Base-by-base conservation (phyloP, 2,329 filamentous ascomycete genomes). In the Cercospora sesami region DNA sequence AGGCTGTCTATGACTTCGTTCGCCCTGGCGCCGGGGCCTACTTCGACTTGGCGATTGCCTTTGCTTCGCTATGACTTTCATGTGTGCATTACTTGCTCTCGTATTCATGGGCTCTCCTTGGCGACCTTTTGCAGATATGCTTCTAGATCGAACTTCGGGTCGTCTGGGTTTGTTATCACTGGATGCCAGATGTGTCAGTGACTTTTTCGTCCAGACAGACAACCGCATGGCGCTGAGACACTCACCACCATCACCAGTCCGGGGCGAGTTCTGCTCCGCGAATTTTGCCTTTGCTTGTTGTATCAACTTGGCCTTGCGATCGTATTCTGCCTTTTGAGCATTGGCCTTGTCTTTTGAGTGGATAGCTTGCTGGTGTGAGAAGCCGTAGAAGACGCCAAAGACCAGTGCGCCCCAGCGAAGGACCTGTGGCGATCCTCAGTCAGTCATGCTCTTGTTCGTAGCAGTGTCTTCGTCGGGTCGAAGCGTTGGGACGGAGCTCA, bases 371-470 rank as follows among this genome's bases (percentile, higher is more conserved):
- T 99, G 95, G 86, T 97, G 94, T 83, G 90, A 92, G 85, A 97
- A 89, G 81, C 95, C 95, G 86, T 99, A 99, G 84, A 97, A 90
- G 80, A 98, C 85, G 80, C 95, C 95, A 78, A 93, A 86, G 79
- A 90, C 91, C 75, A 99, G 91, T 80, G 94, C 94, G 79, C 93
- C 94, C 87, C 94, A 99, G 84, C 95, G 94, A 82, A 98, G 88
- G 82, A 99, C 94, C 95, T 99, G 33, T 36, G 31, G 28, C 28
- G 30, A 64, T 64, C 18, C 60, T 42, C 48, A 42, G 62, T 64
- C 26, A 58, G 51, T 36, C 45, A 18, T 51, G 61, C 61, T 39
- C n/a, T 42, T 55, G 23, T 8, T 55, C 48, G 23, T 55, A n/a
- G 48, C 48, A n/a, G 48, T 28, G 48, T 55, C 48, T 55, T 55